These are phyloP conservation scores for Fusarium veterinarium DNA, from an alignment of 2,329 filamentous ascomycete species.

Conservation along the genomic window DNA sequence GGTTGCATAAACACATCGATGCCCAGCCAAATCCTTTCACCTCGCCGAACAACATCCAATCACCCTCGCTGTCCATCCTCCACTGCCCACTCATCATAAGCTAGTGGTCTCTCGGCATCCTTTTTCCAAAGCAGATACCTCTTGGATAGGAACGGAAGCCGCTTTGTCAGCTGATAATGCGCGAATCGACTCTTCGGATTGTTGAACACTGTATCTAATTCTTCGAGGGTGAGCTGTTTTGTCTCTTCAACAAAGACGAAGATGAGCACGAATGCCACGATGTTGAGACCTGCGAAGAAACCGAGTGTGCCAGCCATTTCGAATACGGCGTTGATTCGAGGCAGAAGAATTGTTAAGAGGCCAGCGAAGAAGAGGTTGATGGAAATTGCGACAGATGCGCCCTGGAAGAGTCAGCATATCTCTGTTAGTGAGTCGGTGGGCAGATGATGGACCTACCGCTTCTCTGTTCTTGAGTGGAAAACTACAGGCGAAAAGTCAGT, in stretches of 20 bases:
- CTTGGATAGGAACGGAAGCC: conserved; percentile 52
- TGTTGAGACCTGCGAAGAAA: conserved; percentile 59
- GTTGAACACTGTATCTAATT: conserved; percentile 45
- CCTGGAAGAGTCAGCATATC: conserved; percentile 45
- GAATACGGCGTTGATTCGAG: conserved; percentile 42
- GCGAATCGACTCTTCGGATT: conserved; percentile 53
- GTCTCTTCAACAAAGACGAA: conserved; percentile 61
- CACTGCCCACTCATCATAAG: conserved; percentile 9
- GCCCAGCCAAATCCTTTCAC: not conserved
- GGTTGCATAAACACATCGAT: not conserved
- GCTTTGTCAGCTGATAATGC: conserved; percentile 48
- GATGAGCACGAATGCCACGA: conserved; percentile 57
- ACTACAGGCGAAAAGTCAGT: conserved; percentile 31
- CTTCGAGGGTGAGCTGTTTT: conserved; percentile 59
- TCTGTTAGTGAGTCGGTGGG: fast-evolving
- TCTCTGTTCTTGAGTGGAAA: conserved; percentile 63
- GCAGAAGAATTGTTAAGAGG: conserved; percentile 57
- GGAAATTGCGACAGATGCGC: conserved; percentile 60
- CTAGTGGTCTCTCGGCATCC: not conserved
- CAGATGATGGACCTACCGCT: conserved; percentile 44
- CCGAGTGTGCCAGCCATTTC: conserved; percentile 51
- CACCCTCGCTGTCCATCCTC: conserved; percentile 1
- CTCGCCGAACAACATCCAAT: not conserved
- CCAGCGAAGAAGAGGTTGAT: conserved; percentile 61
- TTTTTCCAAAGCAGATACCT: not conserved